A percentile compares a stretch with the other conserved stretches of the same genome.
These are phyloP conservation scores for Aspergillus ellipticus DNA, from an alignment of 495 filamentous ascomycete genomes.

Conservation along the genomic window DNA sequence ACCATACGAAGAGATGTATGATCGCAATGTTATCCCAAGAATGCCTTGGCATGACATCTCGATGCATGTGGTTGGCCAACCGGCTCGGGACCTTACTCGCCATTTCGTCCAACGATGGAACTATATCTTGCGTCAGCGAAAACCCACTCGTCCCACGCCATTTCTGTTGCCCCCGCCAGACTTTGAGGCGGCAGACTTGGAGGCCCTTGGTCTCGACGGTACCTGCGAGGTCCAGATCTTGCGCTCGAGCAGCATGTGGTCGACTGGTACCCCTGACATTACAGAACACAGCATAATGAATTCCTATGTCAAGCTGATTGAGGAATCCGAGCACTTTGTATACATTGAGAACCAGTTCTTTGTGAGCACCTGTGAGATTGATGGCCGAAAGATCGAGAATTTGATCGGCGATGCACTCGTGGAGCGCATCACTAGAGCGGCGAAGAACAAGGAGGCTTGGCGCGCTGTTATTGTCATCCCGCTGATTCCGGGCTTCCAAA, in stretches of 20 bases:
- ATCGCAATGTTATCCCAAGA: constrained; percentile 76
- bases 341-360: constrained; percentile 99
- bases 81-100: constrained; percentile 86
- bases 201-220: constrained; percentile 81
- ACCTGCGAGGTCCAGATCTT: constrained; percentile 97
- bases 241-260: constrained; percentile 87
- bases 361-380: constrained; percentile 86
- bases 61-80: constrained; percentile 98
- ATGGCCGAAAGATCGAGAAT: constrained; percentile 85
- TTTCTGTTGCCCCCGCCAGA: constrained; percentile 93
- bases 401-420: constrained; percentile 93
- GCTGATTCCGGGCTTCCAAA: constrained; percentile 97
- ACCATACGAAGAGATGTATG: constrained; percentile 99
- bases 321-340: constrained; percentile 93
- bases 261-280: constrained; percentile 75
- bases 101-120: constrained; percentile 99
- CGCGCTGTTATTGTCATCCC: constrained; percentile 92
- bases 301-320: constrained; percentile 91
- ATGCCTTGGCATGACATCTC: constrained; percentile 99
- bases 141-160: constrained; percentile 89
- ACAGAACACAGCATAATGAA: constrained; percentile 93
- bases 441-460: constrained; percentile 85
- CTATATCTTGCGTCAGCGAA: constrained; percentile 89
- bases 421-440: constrained; percentile 80
- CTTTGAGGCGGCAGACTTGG: constrained; percentile 77